Percentiles rank a stretch among this genome's conserved stretches.
Conservation (phyloP, 306 rosid species). For the Dalbergia cochinchinensis region DNA sequence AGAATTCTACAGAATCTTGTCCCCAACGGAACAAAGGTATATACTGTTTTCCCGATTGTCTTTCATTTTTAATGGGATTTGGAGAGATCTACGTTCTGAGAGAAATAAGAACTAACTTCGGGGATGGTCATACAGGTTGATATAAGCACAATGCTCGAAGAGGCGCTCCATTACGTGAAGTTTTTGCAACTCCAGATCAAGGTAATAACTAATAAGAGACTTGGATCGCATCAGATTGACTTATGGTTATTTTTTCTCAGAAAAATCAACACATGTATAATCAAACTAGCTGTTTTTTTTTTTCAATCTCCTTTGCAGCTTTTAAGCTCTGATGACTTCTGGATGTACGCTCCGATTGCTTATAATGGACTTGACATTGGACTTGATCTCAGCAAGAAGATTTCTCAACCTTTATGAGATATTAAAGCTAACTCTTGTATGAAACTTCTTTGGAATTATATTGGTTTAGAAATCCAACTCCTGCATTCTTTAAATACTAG, state of each 20-base stretch:
- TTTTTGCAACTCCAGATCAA: constrained; percentile 83
- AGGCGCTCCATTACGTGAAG: constrained; percentile 78
- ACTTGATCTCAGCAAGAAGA: too few relatives aligned
- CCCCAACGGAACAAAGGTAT: constrained; percentile 80
- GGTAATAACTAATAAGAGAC: constrained; percentile 65
- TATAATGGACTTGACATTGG: constrained; percentile 71
- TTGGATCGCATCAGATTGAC: background rate
- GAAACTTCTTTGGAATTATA: constrained; percentile 18
- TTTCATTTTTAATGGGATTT: background rate
- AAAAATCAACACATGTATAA: background rate
- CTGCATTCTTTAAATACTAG: too few relatives aligned
- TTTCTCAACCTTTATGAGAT: too few relatives aligned
- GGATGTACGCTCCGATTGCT: constrained; percentile 84
- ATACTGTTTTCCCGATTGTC: background rate
- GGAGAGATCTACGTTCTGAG: background rate
- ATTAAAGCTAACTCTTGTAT: background rate
- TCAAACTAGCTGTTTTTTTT: background rate
- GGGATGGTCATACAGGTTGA: constrained; percentile 59
- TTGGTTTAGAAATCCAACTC: constrained; percentile 1
- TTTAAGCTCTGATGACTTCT: constrained; percentile 74
- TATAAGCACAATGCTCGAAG: constrained; percentile 90
- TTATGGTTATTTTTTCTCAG: background rate
- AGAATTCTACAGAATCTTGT: constrained; percentile 72
- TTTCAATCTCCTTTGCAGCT: constrained; percentile 52
- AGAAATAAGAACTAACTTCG: background rate